Evolutionary conservation across 352 stramenopile species (phyloP).

Genomic region (Thraustotheca clavata): DNA sequence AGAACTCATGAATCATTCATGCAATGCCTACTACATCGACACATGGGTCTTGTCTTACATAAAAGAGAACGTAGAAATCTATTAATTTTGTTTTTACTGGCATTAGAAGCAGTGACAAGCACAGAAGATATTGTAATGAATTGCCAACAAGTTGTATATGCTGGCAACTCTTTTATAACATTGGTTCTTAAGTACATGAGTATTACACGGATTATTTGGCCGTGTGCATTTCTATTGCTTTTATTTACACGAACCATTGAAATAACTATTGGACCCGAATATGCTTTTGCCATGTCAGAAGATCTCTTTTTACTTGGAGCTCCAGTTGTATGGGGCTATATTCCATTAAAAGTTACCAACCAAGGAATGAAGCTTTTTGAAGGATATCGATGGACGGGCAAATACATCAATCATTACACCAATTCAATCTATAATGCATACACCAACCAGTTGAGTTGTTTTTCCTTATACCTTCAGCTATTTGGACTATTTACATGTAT

Average conservation of each 20-base stretch:
- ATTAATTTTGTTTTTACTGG: not conserved
- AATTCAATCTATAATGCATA: conserved; percentile 14
- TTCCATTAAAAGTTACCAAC: conserved; percentile 1
- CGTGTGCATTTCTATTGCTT: not conserved
- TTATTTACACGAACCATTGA: not conserved
- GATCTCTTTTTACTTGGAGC: conserved; percentile 1
- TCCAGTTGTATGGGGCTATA: conserved; percentile 6
- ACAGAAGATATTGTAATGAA: conserved; percentile 9
- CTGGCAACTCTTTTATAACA: not conserved
- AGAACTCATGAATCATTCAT: not conserved
- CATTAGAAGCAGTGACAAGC: not conserved
- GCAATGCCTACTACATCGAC: not conserved
- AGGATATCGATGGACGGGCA: conserved; percentile 6
- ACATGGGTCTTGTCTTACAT: conserved; percentile 3
- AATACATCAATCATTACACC: not conserved
- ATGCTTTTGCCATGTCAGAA: not conserved
- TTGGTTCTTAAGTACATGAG: conserved; percentile 4
- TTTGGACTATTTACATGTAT: conserved; percentile 2
- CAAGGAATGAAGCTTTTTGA: conserved; percentile 5
- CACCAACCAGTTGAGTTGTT: not conserved
- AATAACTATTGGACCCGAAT: not conserved
- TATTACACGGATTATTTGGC: conserved; percentile 11
- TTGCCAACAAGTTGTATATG: conserved; percentile 1
- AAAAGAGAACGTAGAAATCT: conserved; percentile 5
- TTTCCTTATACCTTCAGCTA: not conserved